A percentile compares a stretch with the other conserved stretches of the same genome.
phyloP scores from a whole-genome alignment of 164 flowering plant species.

The Dillenia turbinata region DNA sequence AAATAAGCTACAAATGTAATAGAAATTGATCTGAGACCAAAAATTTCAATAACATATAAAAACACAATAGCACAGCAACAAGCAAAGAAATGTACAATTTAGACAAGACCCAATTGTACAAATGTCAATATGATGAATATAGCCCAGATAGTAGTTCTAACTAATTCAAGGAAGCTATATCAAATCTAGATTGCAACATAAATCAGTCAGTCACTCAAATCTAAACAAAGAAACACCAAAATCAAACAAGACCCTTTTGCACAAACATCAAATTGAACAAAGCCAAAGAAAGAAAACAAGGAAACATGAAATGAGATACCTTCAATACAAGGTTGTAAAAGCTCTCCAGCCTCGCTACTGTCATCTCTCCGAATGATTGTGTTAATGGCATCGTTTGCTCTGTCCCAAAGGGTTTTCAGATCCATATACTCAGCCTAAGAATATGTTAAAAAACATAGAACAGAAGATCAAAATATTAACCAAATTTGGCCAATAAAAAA shows the following conservation, averaged over 20 bases:
- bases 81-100: background rate
- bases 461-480: background rate
- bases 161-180: too few relatives aligned
- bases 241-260: background rate
- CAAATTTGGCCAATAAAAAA: background rate
- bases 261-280: too few relatives aligned
- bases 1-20: background rate
- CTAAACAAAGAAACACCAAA: background rate
- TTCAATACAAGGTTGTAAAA: constrained; percentile 93
- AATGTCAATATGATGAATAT: background rate
- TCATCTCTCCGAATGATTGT: constrained; percentile 85
- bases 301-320: constrained; percentile 34
- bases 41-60: too few relatives aligned
- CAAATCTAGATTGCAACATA: too few relatives aligned
- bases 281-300: background rate
- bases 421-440: constrained; percentile 77
- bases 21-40: too few relatives aligned
- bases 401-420: constrained; percentile 70
- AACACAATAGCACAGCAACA: too few relatives aligned
- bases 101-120: background rate
- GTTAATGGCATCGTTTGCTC: constrained; percentile 77
- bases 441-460: background rate
- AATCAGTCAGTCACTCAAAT: too few relatives aligned
- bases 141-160: too few relatives aligned
- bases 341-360: constrained; percentile 65